phyloP scores from a whole-genome alignment of 331 rosid species.

The Dryas integrifolia region DNA sequence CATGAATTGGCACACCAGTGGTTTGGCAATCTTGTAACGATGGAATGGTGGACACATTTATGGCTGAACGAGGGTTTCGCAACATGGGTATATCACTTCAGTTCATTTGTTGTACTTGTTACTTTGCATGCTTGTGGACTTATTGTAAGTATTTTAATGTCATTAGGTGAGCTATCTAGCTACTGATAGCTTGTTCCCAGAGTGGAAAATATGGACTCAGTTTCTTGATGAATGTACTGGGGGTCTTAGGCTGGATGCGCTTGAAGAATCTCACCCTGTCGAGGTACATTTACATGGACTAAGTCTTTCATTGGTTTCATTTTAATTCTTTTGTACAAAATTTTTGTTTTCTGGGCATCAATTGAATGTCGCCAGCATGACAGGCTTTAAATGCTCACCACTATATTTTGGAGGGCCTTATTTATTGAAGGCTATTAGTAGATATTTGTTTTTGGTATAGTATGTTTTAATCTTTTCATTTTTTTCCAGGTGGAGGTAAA shows the following conservation, averaged over 20 bases:
- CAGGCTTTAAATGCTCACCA: neutral
- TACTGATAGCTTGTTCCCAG: conserved; percentile 46
- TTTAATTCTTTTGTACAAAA: neutral
- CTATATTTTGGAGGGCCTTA: neutral
- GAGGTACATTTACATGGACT: conserved; percentile 30
- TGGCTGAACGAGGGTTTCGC: conserved; percentile 62
- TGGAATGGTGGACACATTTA: conserved; percentile 64
- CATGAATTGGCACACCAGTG: conserved; percentile 48
- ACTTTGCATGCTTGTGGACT: neutral
- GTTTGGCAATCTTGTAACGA: conserved; percentile 57
- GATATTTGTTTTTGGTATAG: neutral
- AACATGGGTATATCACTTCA: conserved; percentile 41
- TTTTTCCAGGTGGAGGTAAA: conserved; percentile 75
- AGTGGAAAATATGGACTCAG: conserved; percentile 55
- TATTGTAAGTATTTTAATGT: neutral
- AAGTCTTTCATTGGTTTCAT: neutral
- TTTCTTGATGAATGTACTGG: conserved; percentile 46
- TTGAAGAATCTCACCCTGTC: conserved; percentile 54
- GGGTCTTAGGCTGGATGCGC: conserved; percentile 52
- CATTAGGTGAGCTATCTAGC: conserved; percentile 51
- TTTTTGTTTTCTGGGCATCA: neutral
- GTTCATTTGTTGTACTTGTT: neutral
- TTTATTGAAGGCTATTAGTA: neutral
- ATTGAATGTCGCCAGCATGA: neutral
- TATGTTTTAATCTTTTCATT: conserved; percentile 15